These are phyloP conservation scores for Solanum hybrid DNA, from an alignment of 305 asterid species.

Conservation along the genomic window DNA sequence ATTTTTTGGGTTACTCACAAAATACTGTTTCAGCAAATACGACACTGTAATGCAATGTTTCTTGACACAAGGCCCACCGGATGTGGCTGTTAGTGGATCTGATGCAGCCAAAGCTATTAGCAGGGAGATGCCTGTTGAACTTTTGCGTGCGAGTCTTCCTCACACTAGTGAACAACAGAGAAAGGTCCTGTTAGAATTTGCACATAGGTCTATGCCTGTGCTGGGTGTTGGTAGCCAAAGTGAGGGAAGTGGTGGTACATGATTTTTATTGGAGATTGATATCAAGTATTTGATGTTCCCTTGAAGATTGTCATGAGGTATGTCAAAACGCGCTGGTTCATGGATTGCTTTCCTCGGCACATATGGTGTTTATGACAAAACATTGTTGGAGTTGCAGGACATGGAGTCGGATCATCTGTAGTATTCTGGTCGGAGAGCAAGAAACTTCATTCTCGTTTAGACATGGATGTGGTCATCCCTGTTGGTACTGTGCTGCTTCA, in stretches of 20 bases:
- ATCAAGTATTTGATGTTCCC: background rate
- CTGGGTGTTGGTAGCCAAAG: constrained; percentile 23
- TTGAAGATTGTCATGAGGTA: background rate
- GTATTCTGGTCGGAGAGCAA: background rate
- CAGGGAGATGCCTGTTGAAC: constrained; percentile 62
- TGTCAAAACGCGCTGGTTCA: background rate
- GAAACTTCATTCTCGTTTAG: constrained; percentile 1
- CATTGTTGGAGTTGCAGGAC: background rate
- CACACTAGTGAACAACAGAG: constrained; percentile 65
- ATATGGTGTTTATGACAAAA: background rate
- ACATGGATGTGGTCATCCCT: background rate
- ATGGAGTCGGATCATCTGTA: background rate
- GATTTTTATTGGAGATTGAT: constrained; percentile 3
- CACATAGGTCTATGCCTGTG: constrained; percentile 54
- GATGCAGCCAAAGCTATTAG: constrained; percentile 49
- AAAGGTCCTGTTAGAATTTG: constrained; percentile 43
- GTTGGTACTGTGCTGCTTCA: constrained; percentile 15
- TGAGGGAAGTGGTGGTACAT: constrained; percentile 30
- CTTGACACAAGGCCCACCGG: constrained; percentile 31
- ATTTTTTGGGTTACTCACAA: constrained; percentile 49
- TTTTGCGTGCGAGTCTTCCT: constrained; percentile 65
- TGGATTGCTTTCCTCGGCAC: background rate
- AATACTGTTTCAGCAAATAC: constrained; percentile 59
- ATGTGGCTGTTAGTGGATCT: constrained; percentile 29
- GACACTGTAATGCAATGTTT: constrained; percentile 48